These are phyloP conservation scores for Xylaria sp. DNA, from an alignment of 2,329 filamentous ascomycete species.

Conservation along the genomic window DNA sequence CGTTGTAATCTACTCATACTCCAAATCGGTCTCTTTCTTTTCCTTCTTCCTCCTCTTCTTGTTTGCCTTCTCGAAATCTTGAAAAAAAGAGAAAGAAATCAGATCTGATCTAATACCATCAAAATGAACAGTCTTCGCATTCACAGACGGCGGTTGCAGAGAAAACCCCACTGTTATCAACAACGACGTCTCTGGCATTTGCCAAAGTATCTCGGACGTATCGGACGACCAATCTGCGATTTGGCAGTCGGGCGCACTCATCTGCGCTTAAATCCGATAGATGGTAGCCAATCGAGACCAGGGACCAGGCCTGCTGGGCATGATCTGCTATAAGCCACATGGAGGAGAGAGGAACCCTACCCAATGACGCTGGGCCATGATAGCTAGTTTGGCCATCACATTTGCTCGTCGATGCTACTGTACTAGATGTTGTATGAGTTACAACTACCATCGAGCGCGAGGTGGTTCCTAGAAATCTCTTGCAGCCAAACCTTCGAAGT, in stretches of 20 bases:
- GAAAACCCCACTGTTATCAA: conserved; percentile 23
- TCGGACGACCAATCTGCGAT: conserved; percentile 4
- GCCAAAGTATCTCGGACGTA: conserved; percentile 26
- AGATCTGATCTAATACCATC: conserved; percentile 23
- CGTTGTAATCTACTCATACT: conserved; percentile 12
- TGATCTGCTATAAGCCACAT: conserved; percentile 4
- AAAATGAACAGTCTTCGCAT: conserved; percentile 29
- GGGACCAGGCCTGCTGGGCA: conserved; percentile 7
- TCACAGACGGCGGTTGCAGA: conserved; percentile 24
- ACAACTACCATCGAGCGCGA: background rate
- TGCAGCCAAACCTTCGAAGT: background rate
- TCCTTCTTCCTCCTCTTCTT: background rate
- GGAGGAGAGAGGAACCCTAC: background rate
- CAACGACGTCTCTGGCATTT: conserved; percentile 17
- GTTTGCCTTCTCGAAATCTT: conserved; percentile 6
- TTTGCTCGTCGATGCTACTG: background rate
- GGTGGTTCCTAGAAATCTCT: background rate
- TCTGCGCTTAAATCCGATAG: conserved; percentile 25
- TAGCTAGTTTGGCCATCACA: background rate
- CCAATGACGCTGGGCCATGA: background rate
- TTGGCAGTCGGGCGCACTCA: conserved; percentile 30
- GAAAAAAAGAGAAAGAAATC: conserved; percentile 8
- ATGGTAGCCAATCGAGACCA: conserved; percentile 14
- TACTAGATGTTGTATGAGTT: conserved; percentile 2
- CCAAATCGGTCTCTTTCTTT: conserved; percentile 17